phyloP scores from a whole-genome alignment of 2,329 filamentous ascomycete genomes.

The Grosmannia huntii region DNA sequence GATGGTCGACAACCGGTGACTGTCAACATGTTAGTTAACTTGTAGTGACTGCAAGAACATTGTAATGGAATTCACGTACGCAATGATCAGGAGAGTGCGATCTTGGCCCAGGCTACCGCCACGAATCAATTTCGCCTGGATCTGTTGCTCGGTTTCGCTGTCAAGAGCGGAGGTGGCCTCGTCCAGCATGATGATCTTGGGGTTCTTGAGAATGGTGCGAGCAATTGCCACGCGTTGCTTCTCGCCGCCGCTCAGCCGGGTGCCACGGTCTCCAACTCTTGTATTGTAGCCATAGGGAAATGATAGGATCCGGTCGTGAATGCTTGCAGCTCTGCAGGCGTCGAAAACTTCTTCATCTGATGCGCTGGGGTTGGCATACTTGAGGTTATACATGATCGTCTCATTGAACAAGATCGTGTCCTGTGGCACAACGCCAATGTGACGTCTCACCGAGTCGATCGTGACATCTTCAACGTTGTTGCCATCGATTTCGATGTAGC shows the following conservation, averaged over 20 bases:
- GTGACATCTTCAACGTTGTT: constrained; percentile 74
- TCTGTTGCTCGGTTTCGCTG: constrained; percentile 44
- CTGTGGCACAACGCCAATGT: constrained; percentile 93
- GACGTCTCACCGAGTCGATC: constrained; percentile 81
- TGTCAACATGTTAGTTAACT: constrained; percentile 15
- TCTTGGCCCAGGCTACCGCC: constrained; percentile 55
- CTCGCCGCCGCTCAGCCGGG: constrained; percentile 46
- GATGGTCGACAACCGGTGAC: constrained; percentile 60
- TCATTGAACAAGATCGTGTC: constrained; percentile 63
- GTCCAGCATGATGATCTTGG: constrained; percentile 57
- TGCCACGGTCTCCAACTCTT: constrained; percentile 38
- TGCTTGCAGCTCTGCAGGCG: constrained; percentile 39
- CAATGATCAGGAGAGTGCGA: constrained; percentile 89
- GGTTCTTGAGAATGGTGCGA: constrained; percentile 54
- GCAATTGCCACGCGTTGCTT: constrained; percentile 48
- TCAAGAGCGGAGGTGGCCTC: constrained; percentile 61
- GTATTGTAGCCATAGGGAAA: constrained; percentile 41
- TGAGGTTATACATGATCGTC: constrained; percentile 41
- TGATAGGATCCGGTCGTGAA: constrained; percentile 39
- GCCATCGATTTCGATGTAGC: constrained; percentile 74
- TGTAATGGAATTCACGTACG: constrained; percentile 36
- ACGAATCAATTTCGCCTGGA: constrained; percentile 56
- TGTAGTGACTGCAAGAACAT: neutral
- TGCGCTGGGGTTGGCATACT: constrained; percentile 36
- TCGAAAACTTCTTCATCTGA: constrained; percentile 35